Conservation (phyloP, 768 basidiomycete species). For the Lenzites betulinus region DNA sequence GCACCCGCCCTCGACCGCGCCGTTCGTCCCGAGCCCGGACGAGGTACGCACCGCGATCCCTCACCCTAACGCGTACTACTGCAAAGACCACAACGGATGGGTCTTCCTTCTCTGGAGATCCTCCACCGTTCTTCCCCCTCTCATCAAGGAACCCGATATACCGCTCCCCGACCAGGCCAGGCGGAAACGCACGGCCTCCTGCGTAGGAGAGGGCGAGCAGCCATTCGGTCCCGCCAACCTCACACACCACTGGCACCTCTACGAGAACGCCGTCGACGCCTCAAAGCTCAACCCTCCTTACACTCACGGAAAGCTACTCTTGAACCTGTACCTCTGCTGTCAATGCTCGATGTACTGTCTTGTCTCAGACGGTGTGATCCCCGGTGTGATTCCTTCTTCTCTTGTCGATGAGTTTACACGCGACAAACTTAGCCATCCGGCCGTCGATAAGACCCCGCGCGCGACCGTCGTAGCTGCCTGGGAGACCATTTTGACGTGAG, state of each 20-base stretch:
- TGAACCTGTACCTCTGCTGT: constrained; percentile 84
- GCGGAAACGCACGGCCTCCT: constrained; percentile 51
- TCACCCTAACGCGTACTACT: constrained; percentile 83
- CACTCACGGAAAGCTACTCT: constrained; percentile 49
- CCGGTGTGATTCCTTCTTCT: constrained; percentile 69
- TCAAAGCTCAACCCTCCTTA: constrained; percentile 63
- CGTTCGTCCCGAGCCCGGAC: constrained; percentile 51
- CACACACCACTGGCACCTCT: constrained; percentile 84
- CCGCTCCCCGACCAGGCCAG: constrained; percentile 56
- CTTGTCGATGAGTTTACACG: constrained; percentile 62
- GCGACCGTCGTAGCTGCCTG: constrained; percentile 55
- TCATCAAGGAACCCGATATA: constrained; percentile 39
- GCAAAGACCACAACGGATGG: constrained; percentile 82
- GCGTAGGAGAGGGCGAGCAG: constrained; percentile 53
- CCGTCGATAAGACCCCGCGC: constrained; percentile 54
- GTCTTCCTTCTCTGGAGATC: constrained; percentile 72
- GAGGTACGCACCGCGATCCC: constrained; percentile 73
- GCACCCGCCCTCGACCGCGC: constrained; percentile 26
- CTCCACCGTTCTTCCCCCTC: constrained; percentile 60
- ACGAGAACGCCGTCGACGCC: constrained; percentile 70
- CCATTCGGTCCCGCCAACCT: constrained; percentile 51
- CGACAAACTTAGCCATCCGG: constrained; percentile 63
- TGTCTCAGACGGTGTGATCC: constrained; percentile 61
- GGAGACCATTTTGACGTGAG: constrained; percentile 71
- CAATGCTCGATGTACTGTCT: constrained; percentile 79